Percentiles rank a stretch among this genome's conserved stretches.
Evolutionary conservation across 2,329 filamentous ascomycete genomes (phyloP).

Genomic region (Exophiala mesophila): DNA sequence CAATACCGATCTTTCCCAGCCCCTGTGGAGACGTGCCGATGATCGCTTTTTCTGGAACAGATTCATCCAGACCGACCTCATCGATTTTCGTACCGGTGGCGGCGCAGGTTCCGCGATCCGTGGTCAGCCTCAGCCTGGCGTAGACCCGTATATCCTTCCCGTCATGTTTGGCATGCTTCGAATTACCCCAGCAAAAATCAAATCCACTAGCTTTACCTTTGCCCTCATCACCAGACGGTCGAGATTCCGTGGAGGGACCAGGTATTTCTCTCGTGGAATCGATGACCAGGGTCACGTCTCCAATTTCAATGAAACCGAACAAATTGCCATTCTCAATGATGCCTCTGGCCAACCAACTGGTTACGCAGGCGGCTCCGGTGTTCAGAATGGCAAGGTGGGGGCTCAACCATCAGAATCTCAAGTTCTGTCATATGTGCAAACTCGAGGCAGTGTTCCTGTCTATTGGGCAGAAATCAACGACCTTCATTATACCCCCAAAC

Average conservation of each 20-base stretch:
- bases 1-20: constrained; percentile 63
- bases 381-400: constrained; percentile 66
- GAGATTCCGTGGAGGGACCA: constrained; percentile 79
- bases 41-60: constrained; percentile 99
- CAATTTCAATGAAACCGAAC: constrained; percentile 98
- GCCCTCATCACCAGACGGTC: constrained; percentile 84
- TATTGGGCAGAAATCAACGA: constrained; percentile 97
- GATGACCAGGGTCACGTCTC: constrained; percentile 94
- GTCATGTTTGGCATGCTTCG: constrained; percentile 96
- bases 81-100: constrained; percentile 70
- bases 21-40: constrained; percentile 87
- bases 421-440: constrained; percentile 91
- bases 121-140: constrained; percentile 60
- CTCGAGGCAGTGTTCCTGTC: constrained; percentile 88
- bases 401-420: constrained; percentile 69
- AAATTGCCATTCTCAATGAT: constrained; percentile 86
- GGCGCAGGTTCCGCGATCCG: constrained; percentile 43
- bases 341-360: constrained; percentile 67
- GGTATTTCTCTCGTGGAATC: constrained; percentile 91
- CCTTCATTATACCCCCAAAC: constrained; percentile 81
- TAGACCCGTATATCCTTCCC: constrained; percentile 89
- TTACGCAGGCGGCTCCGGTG: constrained; percentile 70
- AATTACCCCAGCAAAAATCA: constrained; percentile 80
- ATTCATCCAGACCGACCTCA: constrained; percentile 84
- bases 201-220: constrained; percentile 76